phyloP scores from a whole-genome alignment of 257 asterid species.

The Petunia axillaris region DNA sequence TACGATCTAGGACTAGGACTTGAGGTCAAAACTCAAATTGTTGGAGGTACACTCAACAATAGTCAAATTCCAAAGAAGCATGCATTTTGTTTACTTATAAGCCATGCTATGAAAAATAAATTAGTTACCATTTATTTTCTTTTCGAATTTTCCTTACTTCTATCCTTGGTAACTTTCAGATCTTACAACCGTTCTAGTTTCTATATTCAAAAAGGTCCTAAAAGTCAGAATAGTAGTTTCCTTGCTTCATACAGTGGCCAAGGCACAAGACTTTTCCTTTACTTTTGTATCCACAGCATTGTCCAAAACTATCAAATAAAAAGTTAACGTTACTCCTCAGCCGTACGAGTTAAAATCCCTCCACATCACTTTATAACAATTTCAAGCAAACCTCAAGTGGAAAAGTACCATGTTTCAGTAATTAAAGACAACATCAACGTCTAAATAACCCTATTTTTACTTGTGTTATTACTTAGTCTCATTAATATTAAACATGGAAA shows the following conservation, averaged over 20 bases:
- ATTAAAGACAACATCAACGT: background rate
- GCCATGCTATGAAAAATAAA: background rate
- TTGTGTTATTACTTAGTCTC: background rate
- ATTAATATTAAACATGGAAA: background rate
- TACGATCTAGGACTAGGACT: background rate
- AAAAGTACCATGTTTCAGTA: background rate
- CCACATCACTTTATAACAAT: conserved; percentile 8
- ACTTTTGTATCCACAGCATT: background rate
- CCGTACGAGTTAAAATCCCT: background rate
- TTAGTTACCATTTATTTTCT: background rate
- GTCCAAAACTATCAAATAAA: background rate
- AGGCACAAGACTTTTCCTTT: conserved; percentile 7
- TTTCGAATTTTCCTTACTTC: background rate
- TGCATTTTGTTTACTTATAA: background rate
- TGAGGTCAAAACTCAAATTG: background rate
- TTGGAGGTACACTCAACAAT: background rate
- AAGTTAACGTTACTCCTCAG: background rate
- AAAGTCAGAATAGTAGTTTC: background rate
- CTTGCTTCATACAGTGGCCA: conserved; percentile 12
- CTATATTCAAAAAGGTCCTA: background rate
- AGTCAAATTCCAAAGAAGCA: background rate
- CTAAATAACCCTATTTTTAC: background rate
- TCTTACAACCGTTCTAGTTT: background rate
- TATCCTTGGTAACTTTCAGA: background rate
- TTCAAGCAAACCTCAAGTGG: conserved; percentile 21